Evolutionary conservation across 768 basidiomycete species (phyloP), one percentile per base, ranked within the genome.

Genomic region (Lentinula sp.): DNA sequence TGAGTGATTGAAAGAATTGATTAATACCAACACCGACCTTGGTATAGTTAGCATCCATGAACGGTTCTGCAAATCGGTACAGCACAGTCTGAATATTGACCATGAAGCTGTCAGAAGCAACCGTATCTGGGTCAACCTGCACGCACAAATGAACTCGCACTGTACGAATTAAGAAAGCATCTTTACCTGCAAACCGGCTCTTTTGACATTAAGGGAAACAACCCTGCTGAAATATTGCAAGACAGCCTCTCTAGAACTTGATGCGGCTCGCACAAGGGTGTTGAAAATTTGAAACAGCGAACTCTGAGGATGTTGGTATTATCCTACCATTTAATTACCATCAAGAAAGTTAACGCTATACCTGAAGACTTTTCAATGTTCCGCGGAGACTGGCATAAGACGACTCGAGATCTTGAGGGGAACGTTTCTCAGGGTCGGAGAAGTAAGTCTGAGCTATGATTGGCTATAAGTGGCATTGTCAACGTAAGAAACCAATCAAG

Each of bases 51-150:
- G 91, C 86, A 70, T 98, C 96, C 80, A 98, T 93, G 68, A 98
- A 96, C 0, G 96, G 96, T 65, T 95, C 93, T 32, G 93, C 88
- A 67, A 99, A 89, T 13, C 86, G 84, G 51, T 94, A 78, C 23
- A 98, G 73, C 13, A 97, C 75, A n/a, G 80, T 80, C 65, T 95
- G 91, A 35, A 95, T 68, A 66, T 98, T 98, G 62, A 91, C 80
- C 88, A 99, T 90, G 71, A 94, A 98, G 60, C 91, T 87, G 69
- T 99, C 96, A 0, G 86, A 86, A 1, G 95, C 85, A 10, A 98
- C 95, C 0, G 91, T 93, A 9, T 83, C 81, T 1, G 86, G 83
- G 61, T 98, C 92, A 35, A 97, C 91, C 85, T 48, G 61, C 11
- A 4, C 11, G 39, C 10, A 15, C 8, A 16, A 51, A 55, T 55